Percentiles rank a stretch among this genome's conserved stretches.
phyloP scores from a whole-genome alignment of 176 grass and related monocot genomes.

The Coix lacrymajobi region DNA sequence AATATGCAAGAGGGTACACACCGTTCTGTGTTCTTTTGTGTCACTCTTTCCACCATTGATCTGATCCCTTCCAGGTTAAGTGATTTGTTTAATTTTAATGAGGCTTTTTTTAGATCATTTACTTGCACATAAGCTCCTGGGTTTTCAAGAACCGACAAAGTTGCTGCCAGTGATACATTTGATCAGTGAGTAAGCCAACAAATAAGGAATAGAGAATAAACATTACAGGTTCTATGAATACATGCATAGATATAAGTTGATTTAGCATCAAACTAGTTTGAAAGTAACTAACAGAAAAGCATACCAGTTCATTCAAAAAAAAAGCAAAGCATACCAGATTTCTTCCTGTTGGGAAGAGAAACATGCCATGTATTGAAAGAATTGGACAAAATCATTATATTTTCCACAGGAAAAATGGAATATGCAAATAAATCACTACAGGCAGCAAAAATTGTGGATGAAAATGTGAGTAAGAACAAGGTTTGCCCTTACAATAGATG shows the following conservation, averaged over 20 bases:
- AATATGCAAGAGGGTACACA: conserved; percentile 25
- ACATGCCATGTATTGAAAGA: background rate
- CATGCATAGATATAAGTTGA: background rate
- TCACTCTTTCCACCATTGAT: conserved; percentile 52
- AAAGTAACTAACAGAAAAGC: background rate
- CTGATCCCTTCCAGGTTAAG: conserved; percentile 61
- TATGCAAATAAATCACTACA: background rate
- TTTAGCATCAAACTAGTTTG: background rate
- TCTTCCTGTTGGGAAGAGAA: background rate
- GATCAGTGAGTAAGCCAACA: background rate
- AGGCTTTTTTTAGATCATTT: conserved; percentile 51
- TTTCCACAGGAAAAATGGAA: background rate
- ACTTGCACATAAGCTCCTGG: conserved; percentile 28
- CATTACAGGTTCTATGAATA: background rate
- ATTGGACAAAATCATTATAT: background rate
- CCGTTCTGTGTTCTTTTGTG: conserved; percentile 55
- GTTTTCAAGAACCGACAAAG: conserved; percentile 45
- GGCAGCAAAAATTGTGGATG: background rate
- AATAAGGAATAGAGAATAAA: background rate
- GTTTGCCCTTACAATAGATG: conserved; percentile 46
- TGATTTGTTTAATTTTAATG: conserved; percentile 52
- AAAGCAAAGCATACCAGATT: background rate
- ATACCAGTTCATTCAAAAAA: background rate
- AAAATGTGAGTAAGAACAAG: background rate
- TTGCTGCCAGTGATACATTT: conserved; percentile 19